Evolutionary conservation across 805 yeast species (phyloP).

Genomic region (Wickerhamomyces bovis): DNA sequence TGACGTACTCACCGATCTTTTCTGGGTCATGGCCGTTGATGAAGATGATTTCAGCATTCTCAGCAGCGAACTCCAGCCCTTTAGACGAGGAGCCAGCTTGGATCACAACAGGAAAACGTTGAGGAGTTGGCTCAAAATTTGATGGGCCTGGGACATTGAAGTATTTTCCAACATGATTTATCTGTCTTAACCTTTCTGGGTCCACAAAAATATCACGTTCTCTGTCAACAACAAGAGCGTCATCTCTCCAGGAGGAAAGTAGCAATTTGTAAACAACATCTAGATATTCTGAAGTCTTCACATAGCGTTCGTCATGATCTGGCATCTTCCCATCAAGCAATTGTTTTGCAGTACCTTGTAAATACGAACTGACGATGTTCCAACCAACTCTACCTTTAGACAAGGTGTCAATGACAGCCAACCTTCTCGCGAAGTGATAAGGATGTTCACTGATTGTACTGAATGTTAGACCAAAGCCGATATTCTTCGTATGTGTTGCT

Average conservation of each 20-base stretch:
- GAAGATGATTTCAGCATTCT: conserved; percentile 36
- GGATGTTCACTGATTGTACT: conserved; percentile 40
- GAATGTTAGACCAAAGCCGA: conserved; percentile 36
- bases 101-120: conserved; percentile 35
- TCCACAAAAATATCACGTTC: conserved; percentile 25
- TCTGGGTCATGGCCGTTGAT: not conserved
- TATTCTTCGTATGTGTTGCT: conserved; percentile 34
- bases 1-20: conserved; percentile 1
- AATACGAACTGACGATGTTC: conserved; percentile 39
- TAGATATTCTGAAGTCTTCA: conserved; percentile 34
- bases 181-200: conserved; percentile 30
- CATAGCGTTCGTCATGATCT: conserved; percentile 36
- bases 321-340: conserved; percentile 26
- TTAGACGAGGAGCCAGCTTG: conserved; percentile 38
- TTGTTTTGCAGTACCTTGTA: conserved; percentile 36
- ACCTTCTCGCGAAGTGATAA: conserved; percentile 28
- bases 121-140: conserved; percentile 36
- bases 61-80: conserved; percentile 36
- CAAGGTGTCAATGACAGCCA: conserved; percentile 33
- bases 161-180: conserved; percentile 26
- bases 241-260: conserved; percentile 36
- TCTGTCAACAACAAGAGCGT: conserved; percentile 21
- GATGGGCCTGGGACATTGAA: conserved; percentile 14
- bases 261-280: conserved; percentile 33
- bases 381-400: conserved; percentile 39